Evolutionary conservation across 2,329 filamentous ascomycete species (phyloP).

Genomic region (Aspergillus viridinutans): DNA sequence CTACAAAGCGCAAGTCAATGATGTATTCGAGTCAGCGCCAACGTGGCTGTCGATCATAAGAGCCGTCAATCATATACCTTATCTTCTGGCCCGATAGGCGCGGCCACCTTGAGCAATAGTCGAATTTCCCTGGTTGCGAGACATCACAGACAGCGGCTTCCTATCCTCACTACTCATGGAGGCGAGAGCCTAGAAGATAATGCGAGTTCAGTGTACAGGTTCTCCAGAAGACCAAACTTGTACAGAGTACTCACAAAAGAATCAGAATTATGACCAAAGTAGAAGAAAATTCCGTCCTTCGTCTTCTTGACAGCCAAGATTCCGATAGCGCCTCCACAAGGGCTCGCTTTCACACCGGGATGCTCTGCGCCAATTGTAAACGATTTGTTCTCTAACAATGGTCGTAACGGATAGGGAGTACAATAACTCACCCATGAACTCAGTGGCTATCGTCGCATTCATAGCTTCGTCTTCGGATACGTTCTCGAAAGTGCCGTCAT

Average conservation of each 20-base stretch:
- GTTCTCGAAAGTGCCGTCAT: conserved; percentile 57
- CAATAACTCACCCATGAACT: conserved; percentile 69
- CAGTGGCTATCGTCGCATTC: conserved; percentile 71
- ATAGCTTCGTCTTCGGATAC: conserved; percentile 76
- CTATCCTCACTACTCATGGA: conserved; percentile 79
- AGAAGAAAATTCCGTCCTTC: conserved; percentile 70
- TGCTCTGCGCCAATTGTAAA: conserved; percentile 44
- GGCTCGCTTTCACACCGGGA: conserved; percentile 74
- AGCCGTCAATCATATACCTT: conserved; percentile 5
- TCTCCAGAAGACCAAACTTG: background rate
- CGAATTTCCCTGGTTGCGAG: conserved; percentile 58
- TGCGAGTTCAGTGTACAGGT: conserved; percentile 5
- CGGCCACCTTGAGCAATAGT: conserved; percentile 48
- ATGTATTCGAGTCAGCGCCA: background rate
- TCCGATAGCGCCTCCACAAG: conserved; percentile 82
- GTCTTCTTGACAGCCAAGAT: conserved; percentile 87
- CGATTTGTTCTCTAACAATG: background rate
- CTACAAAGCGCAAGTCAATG: background rate
- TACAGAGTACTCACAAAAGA: conserved; percentile 51
- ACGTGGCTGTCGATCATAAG: background rate
- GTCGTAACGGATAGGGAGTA: background rate
- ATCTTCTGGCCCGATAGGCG: conserved; percentile 27
- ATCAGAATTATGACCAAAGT: conserved; percentile 96
- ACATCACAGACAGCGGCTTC: conserved; percentile 81
- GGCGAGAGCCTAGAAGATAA: conserved; percentile 59